Base-by-base conservation (phyloP, 257 asterid genomes). In the Rhazya stricta region DNA sequence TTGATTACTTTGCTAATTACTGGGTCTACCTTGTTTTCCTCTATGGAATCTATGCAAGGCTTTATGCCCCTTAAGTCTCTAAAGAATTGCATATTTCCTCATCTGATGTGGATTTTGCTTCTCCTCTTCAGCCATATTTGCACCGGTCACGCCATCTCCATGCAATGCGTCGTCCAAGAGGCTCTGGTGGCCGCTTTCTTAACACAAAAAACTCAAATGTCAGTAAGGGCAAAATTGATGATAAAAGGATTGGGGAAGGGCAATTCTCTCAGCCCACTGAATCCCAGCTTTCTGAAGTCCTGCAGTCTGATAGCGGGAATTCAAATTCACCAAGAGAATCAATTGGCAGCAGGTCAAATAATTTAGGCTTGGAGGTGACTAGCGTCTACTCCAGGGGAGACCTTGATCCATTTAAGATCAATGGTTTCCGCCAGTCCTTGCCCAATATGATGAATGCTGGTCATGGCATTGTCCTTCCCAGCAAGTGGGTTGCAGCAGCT, bases 91-190 rank as follows among this genome's bases (percentile, higher is more conserved):
- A 66, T 2, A 21, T 66, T 37, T 30, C 4, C 41, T 29, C 9
- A 60, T 66, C 9, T 37, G 50, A 53, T 39, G 37, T 41, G 63
- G 71, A 11, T 77, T 77, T 56, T 61, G 67, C 75, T n/a, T 43
- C 8, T 77, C 41, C 56, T 42, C 71, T 30, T 4, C 89, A 90
- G 97, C 96, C 97, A 13, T 92, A 79, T 79, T 70, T 86, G 88
- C 97, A 90, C 84, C 81, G 78, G 23, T 92, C 97, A n/a, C 96
- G 97, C 61, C 97, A 92, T 81, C 97, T 92, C 77, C 97, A 92
- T 50, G 97, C 97, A 30, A 79, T 82, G 96, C 91, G 97, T 41
- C 89, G 97, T 8, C 96, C 96, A 10, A 83, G 97, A 79, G 97
- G 97, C 70, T 85, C 82, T 41, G 96, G 97, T 0, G 97, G 97